Percentiles rank a stretch among this genome's conserved stretches.
Evolutionary conservation across 2,329 filamentous ascomycete species (phyloP).

Genomic region (Aspergillus vadensis): DNA sequence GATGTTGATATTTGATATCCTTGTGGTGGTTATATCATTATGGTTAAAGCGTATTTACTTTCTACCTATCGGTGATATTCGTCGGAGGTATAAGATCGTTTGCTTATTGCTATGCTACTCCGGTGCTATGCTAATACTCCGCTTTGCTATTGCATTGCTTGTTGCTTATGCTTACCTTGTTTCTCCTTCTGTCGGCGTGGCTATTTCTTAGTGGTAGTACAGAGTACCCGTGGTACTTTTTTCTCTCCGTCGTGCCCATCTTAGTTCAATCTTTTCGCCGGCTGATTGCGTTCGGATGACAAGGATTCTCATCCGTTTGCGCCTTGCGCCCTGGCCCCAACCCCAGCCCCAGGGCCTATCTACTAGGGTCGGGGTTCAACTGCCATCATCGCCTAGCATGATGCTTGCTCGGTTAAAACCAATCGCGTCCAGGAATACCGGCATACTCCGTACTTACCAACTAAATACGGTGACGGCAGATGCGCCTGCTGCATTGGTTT

Average conservation of each 20-base stretch:
- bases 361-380: too few species aligned
- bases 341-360: too few species aligned
- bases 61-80: background rate
- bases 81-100: background rate
- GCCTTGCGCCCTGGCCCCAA: background rate
- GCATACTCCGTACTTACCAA: background rate
- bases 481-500: background rate
- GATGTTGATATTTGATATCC: conserved; percentile 5
- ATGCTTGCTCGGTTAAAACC: background rate
- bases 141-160: background rate
- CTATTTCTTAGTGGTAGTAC: background rate
- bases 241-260: background rate
- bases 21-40: background rate
- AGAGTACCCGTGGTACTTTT: background rate
- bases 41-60: background rate
- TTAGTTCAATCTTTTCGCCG: background rate
- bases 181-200: background rate
- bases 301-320: background rate
- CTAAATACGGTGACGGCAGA: background rate
- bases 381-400: background rate
- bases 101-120: background rate
- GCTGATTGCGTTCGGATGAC: background rate
- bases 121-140: background rate
- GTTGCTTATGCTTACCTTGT: background rate
- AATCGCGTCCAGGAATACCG: background rate